Percentiles rank a stretch among this genome's conserved stretches.
These are phyloP conservation scores for Samsoniella hepiali DNA, from an alignment of 2,329 filamentous ascomycete species.

Conservation along the genomic window DNA sequence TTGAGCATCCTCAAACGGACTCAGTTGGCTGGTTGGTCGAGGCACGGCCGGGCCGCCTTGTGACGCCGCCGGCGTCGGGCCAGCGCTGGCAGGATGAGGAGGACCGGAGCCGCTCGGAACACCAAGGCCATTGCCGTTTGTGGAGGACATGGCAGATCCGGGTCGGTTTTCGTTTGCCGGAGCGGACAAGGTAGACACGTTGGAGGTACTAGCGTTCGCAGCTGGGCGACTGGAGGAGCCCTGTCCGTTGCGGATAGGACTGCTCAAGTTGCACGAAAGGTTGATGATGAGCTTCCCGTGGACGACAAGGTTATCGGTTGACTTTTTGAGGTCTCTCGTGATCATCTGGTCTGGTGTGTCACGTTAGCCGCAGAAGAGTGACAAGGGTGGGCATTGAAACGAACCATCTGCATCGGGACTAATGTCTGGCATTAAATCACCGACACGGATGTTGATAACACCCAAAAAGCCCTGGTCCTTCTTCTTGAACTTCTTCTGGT, in stretches of 20 bases:
- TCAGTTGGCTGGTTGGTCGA: constrained; percentile 53
- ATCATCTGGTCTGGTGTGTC: constrained; percentile 85
- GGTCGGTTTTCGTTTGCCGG: constrained; percentile 48
- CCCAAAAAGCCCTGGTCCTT: constrained; percentile 99
- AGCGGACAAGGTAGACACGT: constrained; percentile 36
- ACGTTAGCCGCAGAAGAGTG: constrained; percentile 23
- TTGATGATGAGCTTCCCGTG: constrained; percentile 98
- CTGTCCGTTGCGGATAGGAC: constrained; percentile 57
- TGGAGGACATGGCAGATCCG: constrained; percentile 50
- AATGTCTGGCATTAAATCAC: constrained; percentile 82
- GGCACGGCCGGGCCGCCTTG: constrained; percentile 31
- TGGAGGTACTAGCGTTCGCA: constrained; percentile 11
- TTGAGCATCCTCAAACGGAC: constrained; percentile 94
- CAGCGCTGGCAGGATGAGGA: constrained; percentile 47
- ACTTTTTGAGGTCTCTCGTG: constrained; percentile 94
- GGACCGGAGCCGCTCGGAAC: constrained; percentile 41
- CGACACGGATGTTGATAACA: constrained; percentile 94
- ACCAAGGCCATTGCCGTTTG: constrained; percentile 42
- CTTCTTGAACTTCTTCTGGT: constrained; percentile 99
- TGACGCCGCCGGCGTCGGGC: constrained; percentile 33
- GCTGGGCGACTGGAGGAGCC: constrained; percentile 44
- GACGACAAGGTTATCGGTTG: constrained; percentile 94
- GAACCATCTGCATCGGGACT: constrained; percentile 86
- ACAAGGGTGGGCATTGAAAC: constrained; percentile 28
- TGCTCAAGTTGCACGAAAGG: constrained; percentile 81